These are phyloP conservation scores for Drechslerella stenobrocha DNA, from an alignment of 2,329 filamentous ascomycete genomes.

Conservation along the genomic window DNA sequence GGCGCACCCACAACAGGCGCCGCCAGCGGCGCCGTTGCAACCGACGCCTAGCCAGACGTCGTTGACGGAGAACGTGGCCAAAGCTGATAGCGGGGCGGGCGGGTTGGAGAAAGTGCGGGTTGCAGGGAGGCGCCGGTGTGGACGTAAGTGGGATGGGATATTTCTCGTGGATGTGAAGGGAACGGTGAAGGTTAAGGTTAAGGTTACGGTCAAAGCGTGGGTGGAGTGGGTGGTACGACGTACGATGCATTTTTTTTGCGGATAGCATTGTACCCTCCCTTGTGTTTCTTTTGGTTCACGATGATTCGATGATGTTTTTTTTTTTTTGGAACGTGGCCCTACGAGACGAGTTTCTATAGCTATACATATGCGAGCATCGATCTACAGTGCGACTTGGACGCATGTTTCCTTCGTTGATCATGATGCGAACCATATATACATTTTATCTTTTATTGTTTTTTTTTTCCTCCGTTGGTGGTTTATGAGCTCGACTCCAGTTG, in stretches of 20 bases:
- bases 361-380: constrained; percentile 4
- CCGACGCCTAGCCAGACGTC: constrained; percentile 54
- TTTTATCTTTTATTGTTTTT: background rate
- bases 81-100: constrained; percentile 57
- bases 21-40: constrained; percentile 57
- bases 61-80: constrained; percentile 45
- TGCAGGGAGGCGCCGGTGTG: constrained; percentile 78
- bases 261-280: background rate
- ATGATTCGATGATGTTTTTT: background rate
- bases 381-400: constrained; percentile 2
- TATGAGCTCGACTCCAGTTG: too few species aligned
- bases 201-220: background rate
- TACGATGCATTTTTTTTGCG: background rate
- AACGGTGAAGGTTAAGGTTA: background rate
- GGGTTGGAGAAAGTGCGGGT: constrained; percentile 66
- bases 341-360: background rate
- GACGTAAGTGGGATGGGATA: constrained; percentile 52
- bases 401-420: constrained; percentile 6
- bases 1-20: constrained; percentile 55
- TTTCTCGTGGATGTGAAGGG: background rate
- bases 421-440: background rate
- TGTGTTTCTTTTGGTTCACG: background rate
- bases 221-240: background rate
- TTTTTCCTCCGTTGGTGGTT: background rate
- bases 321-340: too few species aligned